Evolutionary conservation across 2,329 filamentous ascomycete species (phyloP).

Genomic region (Periconia sp.): DNA sequence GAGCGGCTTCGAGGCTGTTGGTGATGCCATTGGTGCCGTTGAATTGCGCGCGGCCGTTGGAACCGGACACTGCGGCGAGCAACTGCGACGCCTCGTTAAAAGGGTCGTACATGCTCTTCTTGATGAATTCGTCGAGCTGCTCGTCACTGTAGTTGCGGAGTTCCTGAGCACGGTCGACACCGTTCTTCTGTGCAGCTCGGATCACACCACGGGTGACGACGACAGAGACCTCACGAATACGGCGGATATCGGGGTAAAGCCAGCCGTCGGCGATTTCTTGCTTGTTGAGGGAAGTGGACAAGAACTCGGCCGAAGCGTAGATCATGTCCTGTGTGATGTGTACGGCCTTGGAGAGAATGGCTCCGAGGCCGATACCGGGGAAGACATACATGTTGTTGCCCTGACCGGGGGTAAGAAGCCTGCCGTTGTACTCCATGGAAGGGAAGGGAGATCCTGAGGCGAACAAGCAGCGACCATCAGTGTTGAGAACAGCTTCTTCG

Average conservation of each 20-base stretch:
- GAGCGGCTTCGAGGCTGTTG: slow-evolving; percentile 27
- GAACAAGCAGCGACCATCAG: slow-evolving; percentile 88
- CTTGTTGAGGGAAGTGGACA: slow-evolving; percentile 74
- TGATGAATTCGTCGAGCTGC: slow-evolving; percentile 69
- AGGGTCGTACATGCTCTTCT: slow-evolving; percentile 54
- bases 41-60: slow-evolving; percentile 20
- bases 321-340: slow-evolving; percentile 94
- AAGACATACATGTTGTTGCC: slow-evolving; percentile 92
- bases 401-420: slow-evolving; percentile 53
- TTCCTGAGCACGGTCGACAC: slow-evolving; percentile 55
- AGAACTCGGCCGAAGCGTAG: slow-evolving; percentile 84
- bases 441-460: slow-evolving; percentile 94
- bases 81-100: slow-evolving; percentile 47
- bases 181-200: slow-evolving; percentile 81
- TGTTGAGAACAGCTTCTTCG: slow-evolving; percentile 88
- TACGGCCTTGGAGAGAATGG: slow-evolving; percentile 86
- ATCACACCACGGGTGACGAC: slow-evolving; percentile 89
- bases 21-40: slow-evolving; percentile 29
- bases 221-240: slow-evolving; percentile 87
- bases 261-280: slow-evolving; percentile 82
- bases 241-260: slow-evolving; percentile 87
- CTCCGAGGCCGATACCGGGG: slow-evolving; percentile 90
- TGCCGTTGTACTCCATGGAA: slow-evolving; percentile 56
- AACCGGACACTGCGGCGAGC: slow-evolving; percentile 24
- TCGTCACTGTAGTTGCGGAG: slow-evolving; percentile 70